Base-by-base conservation (phyloP, 768 basidiomycete genomes). In the Rhizopogon vulgaris region DNA sequence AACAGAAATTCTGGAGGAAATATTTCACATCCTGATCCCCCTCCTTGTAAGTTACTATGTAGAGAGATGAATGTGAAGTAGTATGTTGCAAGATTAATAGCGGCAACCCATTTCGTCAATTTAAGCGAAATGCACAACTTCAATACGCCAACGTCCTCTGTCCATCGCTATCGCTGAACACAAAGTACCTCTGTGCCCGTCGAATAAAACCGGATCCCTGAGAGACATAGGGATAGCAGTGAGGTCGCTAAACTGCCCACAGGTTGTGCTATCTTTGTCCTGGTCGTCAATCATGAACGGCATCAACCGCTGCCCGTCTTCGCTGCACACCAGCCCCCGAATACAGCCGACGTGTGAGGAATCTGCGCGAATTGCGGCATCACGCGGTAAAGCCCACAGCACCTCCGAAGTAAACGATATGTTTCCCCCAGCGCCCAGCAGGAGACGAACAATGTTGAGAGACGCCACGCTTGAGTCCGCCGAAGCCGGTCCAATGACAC, bases 311-410 rank as follows among this genome's bases (percentile, higher is more conserved):
- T 18, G 27, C 24, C 15, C 14, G 2, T 41, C n/a, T 5, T 41
- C 30, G 38, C 37, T 24, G 30, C 42, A 36, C 5, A 51, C 45
- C 17, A 38, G 9, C 17, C 53, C 53, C 6, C 53, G 49, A 12
- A 37, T 50, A 28, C 49, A 54, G 11, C 49, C 53, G 17, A 51
- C 49, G 3, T 43, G 53, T 2, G 49, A 49, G 3, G 38, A 28
- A n/a, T 54, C 53, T 43, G 52, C 52, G 11, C 49, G 34, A 25
- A 53, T 11, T 12, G 49, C 14, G 3, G 48, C 39, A 18, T 53
- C 39, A 17, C 27, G 18, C 4, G 38, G 38, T 18, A 38, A 18
- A 18, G 38, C 1, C 38, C 38, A 10, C 38, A 38, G 17, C 17
- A 10, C 17, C 17, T 38, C 9, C 10, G 38, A 18, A 17, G 38